These are phyloP conservation scores for Volvox africanus DNA, from an alignment of 139 green algal genomes.

Conservation along the genomic window DNA sequence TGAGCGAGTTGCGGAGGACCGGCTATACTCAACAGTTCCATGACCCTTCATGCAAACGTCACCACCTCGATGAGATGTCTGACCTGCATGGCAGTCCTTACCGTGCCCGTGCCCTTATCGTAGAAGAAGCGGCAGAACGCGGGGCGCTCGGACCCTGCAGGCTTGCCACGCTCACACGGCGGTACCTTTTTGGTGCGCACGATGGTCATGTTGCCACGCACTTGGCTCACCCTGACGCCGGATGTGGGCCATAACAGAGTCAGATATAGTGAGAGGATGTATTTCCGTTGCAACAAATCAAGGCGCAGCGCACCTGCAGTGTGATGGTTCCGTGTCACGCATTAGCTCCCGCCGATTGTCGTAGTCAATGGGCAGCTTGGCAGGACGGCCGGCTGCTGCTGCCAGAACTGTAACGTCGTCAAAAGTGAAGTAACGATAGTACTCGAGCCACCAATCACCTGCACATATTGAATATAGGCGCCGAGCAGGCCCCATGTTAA, in stretches of 20 bases:
- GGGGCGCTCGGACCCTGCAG: neutral
- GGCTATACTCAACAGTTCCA: too few relatives aligned
- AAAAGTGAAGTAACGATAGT: constrained; percentile 30
- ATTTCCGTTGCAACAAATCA: too few relatives aligned
- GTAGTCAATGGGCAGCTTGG: constrained; percentile 11
- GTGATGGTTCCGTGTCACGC: constrained; percentile 23
- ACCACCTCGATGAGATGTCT: too few relatives aligned
- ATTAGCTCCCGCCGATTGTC: neutral
- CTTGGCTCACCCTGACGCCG: constrained; percentile 1
- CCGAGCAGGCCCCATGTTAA: too few relatives aligned
- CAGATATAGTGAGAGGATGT: too few relatives aligned
- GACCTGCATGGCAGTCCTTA: neutral
- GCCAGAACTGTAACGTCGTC: constrained; percentile 13
- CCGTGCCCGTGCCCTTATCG: constrained; percentile 22
- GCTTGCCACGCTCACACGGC: neutral
- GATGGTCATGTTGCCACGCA: constrained; percentile 21
- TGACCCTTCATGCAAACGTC: too few relatives aligned
- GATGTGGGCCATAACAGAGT: too few relatives aligned
- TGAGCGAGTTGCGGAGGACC: too few relatives aligned
- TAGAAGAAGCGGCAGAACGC: constrained; percentile 41
- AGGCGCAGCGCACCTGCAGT: constrained; percentile 30
- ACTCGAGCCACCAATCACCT: constrained; percentile 51
- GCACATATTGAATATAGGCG: neutral
- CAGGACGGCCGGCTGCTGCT: neutral
- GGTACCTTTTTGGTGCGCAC: constrained; percentile 26